Evolutionary conservation across 495 filamentous ascomycete species (phyloP), one percentile per base, ranked within the genome.

Genomic region (Tirmania nivea): DNA sequence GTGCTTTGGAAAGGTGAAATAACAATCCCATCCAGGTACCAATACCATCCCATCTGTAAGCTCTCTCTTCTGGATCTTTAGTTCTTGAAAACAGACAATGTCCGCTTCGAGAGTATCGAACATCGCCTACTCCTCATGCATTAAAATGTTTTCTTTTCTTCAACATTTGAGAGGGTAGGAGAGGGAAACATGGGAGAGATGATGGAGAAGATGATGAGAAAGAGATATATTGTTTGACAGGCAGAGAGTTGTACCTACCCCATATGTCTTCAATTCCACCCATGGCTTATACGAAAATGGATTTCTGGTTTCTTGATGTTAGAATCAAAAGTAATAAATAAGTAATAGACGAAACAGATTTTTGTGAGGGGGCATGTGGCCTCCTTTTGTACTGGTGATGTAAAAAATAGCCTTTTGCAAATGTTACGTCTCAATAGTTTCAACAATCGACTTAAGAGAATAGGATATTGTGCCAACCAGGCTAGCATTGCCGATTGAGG

Each of bases 271-370:
- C 48, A 78, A 79, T 56, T 83, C 76, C 57, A 84, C 73, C 90
- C 90, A 97, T 81, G 90, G 90, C 66, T 89, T 82, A 65, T 94
- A 94, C 19, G 78, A 78, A 65, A 97, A 95, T 10, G 90, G 90
- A 65, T 97, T 96, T 60, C 84, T 87, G 49, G 35, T 42, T 16
- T 10, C n/a, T 20, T 17, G 10, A 50, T 36, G 3, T 11, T 50
- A 34, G 36, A 45, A 34, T 21, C 10, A 16, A 54, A 12, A 11
- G 45, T 6, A 1, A 6, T 19, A 19, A 42, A 19, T 45, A 45
- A 45, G 39, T 45, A 14, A 14, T 45, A 19, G 39, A 45, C 17
- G 3, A 45, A 17, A 19, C 5, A 6, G 39, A 45, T 19, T 19
- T 34, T 37, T 35, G 3, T 48, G 11, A 8, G 48, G 49, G 34